Evolutionary conservation across 2,329 filamentous ascomycete species (phyloP).

Genomic region (Aquanectria penicillioides): DNA sequence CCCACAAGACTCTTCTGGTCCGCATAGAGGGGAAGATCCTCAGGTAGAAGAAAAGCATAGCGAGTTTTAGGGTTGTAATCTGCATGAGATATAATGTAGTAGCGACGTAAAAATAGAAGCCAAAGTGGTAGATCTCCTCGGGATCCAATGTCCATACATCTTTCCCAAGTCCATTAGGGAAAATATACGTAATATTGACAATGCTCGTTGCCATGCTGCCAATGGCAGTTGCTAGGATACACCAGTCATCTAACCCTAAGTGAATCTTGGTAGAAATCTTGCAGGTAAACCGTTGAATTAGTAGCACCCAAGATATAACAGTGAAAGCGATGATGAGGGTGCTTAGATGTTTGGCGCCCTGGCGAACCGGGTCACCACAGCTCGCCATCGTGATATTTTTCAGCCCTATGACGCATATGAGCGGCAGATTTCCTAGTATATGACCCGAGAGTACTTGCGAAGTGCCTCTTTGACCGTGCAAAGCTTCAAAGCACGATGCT

Average conservation of each 20-base stretch:
- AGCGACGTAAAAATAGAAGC: conserved; percentile 45
- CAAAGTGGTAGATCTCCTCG: conserved; percentile 37
- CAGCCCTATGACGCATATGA: too few species aligned
- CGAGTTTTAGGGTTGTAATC: conserved; percentile 51
- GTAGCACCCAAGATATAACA: too few species aligned
- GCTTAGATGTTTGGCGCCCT: too few species aligned
- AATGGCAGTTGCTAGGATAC: neutral
- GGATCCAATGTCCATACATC: conserved; percentile 48
- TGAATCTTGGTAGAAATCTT: neutral
- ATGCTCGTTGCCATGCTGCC: neutral
- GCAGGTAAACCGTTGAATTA: neutral
- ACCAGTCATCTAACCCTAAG: neutral
- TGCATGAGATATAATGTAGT: conserved; percentile 52
- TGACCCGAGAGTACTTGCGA: too few species aligned
- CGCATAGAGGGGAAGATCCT: conserved; percentile 49
- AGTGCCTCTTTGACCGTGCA: too few species aligned
- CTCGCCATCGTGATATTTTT: too few species aligned
- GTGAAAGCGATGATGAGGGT: too few species aligned
- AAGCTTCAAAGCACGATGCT: too few species aligned
- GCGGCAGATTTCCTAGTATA: too few species aligned
- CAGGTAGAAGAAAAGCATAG: conserved; percentile 54
- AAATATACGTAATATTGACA: neutral
- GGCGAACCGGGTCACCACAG: too few species aligned
- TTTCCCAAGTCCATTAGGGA: conserved; percentile 39
- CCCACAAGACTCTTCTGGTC: conserved; percentile 46